Percentiles rank a stretch among this genome's conserved stretches.
Conservation (phyloP, 352 stramenopile species). For the Blastocystis sp. region DNA sequence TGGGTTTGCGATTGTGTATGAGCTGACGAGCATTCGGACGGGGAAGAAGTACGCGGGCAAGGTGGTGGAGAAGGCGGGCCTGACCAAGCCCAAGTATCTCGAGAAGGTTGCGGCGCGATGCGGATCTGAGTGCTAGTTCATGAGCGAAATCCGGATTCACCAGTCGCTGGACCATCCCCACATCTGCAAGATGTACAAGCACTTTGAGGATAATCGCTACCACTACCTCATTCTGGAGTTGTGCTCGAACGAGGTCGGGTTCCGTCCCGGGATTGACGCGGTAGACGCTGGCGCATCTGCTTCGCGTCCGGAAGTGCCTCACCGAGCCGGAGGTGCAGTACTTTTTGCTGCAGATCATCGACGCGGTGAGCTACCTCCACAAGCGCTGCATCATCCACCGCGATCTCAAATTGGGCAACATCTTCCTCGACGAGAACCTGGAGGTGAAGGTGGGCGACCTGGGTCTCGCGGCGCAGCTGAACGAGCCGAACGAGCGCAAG, state of each 20-base stretch:
- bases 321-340: slow-evolving; percentile 72
- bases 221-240: slow-evolving; percentile 85
- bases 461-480: slow-evolving; percentile 71
- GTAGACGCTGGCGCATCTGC: slow-evolving; percentile 78
- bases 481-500: slow-evolving; percentile 78
- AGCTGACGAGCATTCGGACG: slow-evolving; percentile 50
- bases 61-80: slow-evolving; percentile 49
- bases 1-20: slow-evolving; percentile 61
- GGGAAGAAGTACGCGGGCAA: slow-evolving; percentile 67
- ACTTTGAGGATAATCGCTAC: slow-evolving; percentile 83
- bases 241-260: slow-evolving; percentile 84
- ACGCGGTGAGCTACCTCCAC: slow-evolving; percentile 87
- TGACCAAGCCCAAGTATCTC: slow-evolving; percentile 31
- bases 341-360: slow-evolving; percentile 75
- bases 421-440: slow-evolving; percentile 78
- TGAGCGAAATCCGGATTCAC: slow-evolving; percentile 73
- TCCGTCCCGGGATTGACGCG: slow-evolving; percentile 81
- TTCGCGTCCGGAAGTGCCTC: slow-evolving; percentile 70
- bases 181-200: slow-evolving; percentile 93
- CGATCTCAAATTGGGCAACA: slow-evolving; percentile 79
- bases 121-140: slow-evolving; percentile 57
- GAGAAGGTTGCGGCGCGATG: slow-evolving; percentile 20
- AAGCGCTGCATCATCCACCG: slow-evolving; percentile 86
- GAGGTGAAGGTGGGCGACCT: slow-evolving; percentile 73
- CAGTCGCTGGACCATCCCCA: slow-evolving; percentile 84